Conservation (phyloP, 2,329 filamentous ascomycete genomes). For the Mycocentrospora acerina region DNA sequence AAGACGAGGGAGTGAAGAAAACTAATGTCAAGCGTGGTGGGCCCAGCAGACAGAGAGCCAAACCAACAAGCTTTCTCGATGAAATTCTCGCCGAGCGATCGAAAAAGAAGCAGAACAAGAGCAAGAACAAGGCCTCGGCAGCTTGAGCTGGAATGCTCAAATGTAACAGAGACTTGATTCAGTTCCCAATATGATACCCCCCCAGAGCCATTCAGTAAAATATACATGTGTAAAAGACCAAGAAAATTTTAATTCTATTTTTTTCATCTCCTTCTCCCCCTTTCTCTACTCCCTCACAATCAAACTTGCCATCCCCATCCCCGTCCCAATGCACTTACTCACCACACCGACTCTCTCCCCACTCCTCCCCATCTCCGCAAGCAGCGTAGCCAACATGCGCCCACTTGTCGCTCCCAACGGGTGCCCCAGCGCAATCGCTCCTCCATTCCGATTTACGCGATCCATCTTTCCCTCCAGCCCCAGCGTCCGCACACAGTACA, state of each 20-base stretch:
- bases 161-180: constrained; percentile 2
- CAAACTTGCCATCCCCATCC: constrained; percentile 57
- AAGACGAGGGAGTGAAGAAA: constrained; percentile 11
- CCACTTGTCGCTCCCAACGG: constrained; percentile 87
- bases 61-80: constrained; percentile 56
- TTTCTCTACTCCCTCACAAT: constrained; percentile 48
- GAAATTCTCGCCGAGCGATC: constrained; percentile 53
- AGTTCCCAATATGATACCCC: constrained; percentile 6
- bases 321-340: constrained; percentile 74
- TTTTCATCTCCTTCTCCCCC: neutral
- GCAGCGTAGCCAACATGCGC: constrained; percentile 73
- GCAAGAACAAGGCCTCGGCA: constrained; percentile 1
- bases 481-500: constrained; percentile 71
- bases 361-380: constrained; percentile 67
- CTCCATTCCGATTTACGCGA: constrained; percentile 87
- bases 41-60: constrained; percentile 28
- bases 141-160: neutral
- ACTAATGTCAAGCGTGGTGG: constrained; percentile 6
- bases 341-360: constrained; percentile 78
- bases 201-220: neutral
- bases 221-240: neutral
- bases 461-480: constrained; percentile 67
- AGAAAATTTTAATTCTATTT: neutral
- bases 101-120: constrained; percentile 52
- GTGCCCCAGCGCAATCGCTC: constrained; percentile 91